Conservation (phyloP, 352 stramenopile genomes). For the Phytophthora cryptogea region DNA sequence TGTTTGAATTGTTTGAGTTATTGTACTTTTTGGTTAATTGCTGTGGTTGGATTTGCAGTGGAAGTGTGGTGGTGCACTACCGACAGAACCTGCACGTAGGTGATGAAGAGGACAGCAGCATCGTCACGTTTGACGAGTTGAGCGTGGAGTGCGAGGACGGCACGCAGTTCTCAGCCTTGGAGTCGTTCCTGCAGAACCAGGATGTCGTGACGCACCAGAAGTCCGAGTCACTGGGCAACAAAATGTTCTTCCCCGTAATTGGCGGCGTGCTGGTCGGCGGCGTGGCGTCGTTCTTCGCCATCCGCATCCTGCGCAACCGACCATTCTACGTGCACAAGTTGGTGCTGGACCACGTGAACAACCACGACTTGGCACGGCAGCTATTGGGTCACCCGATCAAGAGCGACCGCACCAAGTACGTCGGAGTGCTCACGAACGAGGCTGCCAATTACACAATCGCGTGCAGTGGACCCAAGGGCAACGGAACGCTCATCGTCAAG, state of each 20-base stretch:
- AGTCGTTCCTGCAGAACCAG: slow-evolving; percentile 62
- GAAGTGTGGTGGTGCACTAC: slow-evolving; percentile 53
- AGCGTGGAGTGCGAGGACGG: slow-evolving; percentile 52
- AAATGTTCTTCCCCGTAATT: slow-evolving; percentile 69
- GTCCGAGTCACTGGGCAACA: slow-evolving; percentile 67
- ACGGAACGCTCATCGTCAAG: slow-evolving; percentile 77
- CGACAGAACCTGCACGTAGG: slow-evolving; percentile 36
- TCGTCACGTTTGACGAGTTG: slow-evolving; percentile 60
- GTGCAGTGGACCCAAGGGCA: slow-evolving; percentile 64
- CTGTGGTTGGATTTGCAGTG: slow-evolving; percentile 19
- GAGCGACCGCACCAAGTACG: slow-evolving; percentile 71
- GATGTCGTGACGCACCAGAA: slow-evolving; percentile 59
- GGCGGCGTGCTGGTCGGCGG: slow-evolving; percentile 67
- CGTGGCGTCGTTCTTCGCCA: slow-evolving; percentile 69
- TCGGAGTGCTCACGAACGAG: slow-evolving; percentile 62
- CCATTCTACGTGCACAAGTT: slow-evolving; percentile 85
- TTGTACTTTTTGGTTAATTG: not conserved
- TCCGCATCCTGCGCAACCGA: slow-evolving; percentile 77
- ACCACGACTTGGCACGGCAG: slow-evolving; percentile 59
- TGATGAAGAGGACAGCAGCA: slow-evolving; percentile 35
- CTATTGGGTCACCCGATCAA: slow-evolving; percentile 73
- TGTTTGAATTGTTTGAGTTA: not conserved
- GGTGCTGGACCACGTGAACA: slow-evolving; percentile 77
- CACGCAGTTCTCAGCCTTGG: slow-evolving; percentile 60
- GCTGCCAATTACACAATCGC: slow-evolving; percentile 73